Base-by-base conservation (phyloP, 768 basidiomycete species). In the Mrakia blollopis region DNA sequence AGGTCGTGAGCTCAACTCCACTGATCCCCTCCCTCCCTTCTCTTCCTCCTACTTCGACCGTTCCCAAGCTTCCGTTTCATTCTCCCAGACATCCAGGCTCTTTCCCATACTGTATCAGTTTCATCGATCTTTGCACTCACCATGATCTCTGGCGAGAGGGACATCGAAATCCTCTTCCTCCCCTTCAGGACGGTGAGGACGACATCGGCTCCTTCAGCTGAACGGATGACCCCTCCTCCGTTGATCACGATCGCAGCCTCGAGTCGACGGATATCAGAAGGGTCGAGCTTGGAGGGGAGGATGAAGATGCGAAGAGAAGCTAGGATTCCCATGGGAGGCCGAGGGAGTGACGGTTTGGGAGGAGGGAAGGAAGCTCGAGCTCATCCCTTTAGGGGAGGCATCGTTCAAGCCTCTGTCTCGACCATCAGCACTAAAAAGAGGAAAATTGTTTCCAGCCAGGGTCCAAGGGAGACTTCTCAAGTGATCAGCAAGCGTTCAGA, bases 111-210 rank as follows among this genome's bases (percentile, higher is more conserved):
- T 10, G 54, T 41, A 6, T 41, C 44, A 44, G 44, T 14, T 11
- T 44, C 44, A 11, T 9, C 10, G 10, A 14, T 44, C 44, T 1
- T 13, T 11, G 18, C 30, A 74, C 62, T 35, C 37, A 74, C 73
- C 60, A 74, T 74, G 37, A 63, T 28, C 37, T 28, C 44, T 30
- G n/a, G 41, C 21, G 39, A 30, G 0, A 74, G 11, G 7, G 73
- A n/a, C 35, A 74, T 35, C 25, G 57, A 37, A 7, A 74, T 32
- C 41, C 73, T 61, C 37, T 14, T 21, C 4, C 73, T 60, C 3
- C 60, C 73, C 39, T 62, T 74, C 11, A 74, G 28, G 32, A 28
- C 52, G 1, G 73, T 74, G 10, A 63, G 10, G 37, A 74, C 44
- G 37, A 74, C 5, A 30, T 74, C 73, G 18, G 73, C 28, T 4